Base-by-base conservation (phyloP, 352 stramenopile species). In the Albugo laibachii region DNA sequence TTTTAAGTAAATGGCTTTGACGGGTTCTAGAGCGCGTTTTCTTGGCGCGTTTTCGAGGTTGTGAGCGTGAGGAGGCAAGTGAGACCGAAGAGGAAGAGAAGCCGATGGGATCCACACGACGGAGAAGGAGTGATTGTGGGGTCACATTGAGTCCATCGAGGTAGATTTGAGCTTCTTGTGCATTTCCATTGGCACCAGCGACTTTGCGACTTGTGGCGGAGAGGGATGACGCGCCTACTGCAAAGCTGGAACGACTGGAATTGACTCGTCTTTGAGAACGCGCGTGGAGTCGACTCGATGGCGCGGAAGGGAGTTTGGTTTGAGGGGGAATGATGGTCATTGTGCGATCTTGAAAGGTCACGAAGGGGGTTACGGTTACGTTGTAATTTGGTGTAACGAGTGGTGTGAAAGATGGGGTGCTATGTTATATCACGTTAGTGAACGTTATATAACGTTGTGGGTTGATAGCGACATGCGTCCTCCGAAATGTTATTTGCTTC, bases 61-160 rank as follows among this genome's bases (percentile, higher is more conserved):
- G 51, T 5, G 39, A 14, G 13, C 50, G 35, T 14, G 52, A 49
- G 34, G 62, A 59, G 6, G 61, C 50, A 5, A 57, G 49, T 4
- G 63, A 56, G 6, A 63, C 64, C 21, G 66, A 65, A 31, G 24
- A 31, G 8, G 24, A 31, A 8, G 24, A 31, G 8, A 31, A 31
- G 24, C 24, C 3, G 24, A 31, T 31, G 1, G 70, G 62, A 45
- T 84, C 83, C 53, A 82, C 81, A 24, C 69, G 66, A 45, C 69
- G 83, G 49, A 80, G 56, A 0, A 87, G 59, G 21, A 87, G 57
- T 24, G 75, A 87, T 52, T 87, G 75, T 18, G 75, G 74, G 10
- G 74, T 87, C 21, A 84, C 75, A 20, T 87, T 72, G 2, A 57
- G 53, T 5, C 75, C 75, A 19, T 83, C 68, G 19, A 84, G 45